Percentiles rank a stretch among this genome's conserved stretches.
These are phyloP conservation scores for Chalciporus pseudorubinellus DNA, from an alignment of 768 basidiomycete species.

Conservation along the genomic window DNA sequence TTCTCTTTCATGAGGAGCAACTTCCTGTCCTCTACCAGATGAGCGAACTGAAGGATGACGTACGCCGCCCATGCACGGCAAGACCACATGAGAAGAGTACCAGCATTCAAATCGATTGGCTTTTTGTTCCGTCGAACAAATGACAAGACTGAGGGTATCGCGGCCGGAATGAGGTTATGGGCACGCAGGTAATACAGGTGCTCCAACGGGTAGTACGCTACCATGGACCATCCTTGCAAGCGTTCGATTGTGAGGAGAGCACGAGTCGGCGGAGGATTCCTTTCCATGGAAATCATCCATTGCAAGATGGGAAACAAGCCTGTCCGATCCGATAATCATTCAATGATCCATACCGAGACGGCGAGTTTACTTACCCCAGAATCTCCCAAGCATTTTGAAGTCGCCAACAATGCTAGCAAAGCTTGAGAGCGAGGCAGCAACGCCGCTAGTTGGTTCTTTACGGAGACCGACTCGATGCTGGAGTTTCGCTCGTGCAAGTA, in stretches of 20 bases:
- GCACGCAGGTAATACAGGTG: conserved; percentile 67
- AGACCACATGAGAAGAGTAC: conserved; percentile 63
- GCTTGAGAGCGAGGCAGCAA: conserved; percentile 51
- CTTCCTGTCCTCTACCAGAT: conserved; percentile 65
- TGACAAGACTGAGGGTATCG: conserved; percentile 46
- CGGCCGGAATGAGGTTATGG: conserved; percentile 58
- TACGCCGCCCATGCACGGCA: conserved; percentile 82
- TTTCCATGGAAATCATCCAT: conserved; percentile 76
- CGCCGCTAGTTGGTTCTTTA: conserved; percentile 48
- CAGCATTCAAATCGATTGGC: conserved; percentile 44
- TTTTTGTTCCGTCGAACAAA: conserved; percentile 42
- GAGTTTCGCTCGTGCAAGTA: conserved; percentile 64
- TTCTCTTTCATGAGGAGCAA: conserved; percentile 55
- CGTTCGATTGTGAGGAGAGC: conserved; percentile 74
- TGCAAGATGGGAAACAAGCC: conserved; percentile 77
- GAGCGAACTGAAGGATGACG: conserved; percentile 71
- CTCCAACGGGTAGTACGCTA: conserved; percentile 77
- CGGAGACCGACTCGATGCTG: conserved; percentile 65
- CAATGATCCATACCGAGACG: neutral
- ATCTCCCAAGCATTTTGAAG: conserved; percentile 70
- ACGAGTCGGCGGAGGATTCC: conserved; percentile 67
- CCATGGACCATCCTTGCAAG: conserved; percentile 71
- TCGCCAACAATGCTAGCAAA: conserved; percentile 58
- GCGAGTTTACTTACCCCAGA: conserved; percentile 63
- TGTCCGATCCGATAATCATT: conserved; percentile 25